Evolutionary conservation across 371 early-diverging fungal genomes (phyloP).

Genomic region (Rhizopus delemar): DNA sequence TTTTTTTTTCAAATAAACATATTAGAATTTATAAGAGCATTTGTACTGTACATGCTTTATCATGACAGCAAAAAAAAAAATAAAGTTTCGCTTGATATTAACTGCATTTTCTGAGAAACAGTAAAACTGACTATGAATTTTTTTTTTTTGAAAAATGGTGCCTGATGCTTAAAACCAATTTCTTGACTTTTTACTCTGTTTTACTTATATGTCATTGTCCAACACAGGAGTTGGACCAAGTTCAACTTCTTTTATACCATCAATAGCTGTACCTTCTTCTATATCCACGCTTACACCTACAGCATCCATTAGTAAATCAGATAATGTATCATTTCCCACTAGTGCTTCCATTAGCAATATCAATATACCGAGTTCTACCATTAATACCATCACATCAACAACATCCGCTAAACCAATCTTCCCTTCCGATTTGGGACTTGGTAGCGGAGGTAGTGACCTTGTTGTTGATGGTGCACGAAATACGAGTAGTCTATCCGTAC

Average conservation of each 20-base stretch:
- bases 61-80: no score
- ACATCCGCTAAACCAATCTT: background rate
- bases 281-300: no score
- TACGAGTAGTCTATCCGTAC: slow-evolving; percentile 36
- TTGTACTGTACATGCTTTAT: no score
- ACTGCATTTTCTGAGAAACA: no score
- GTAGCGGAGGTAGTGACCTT: slow-evolving; percentile 9
- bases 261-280: background rate
- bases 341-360: background rate
- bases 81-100: no score
- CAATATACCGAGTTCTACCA: background rate
- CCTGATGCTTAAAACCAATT: background rate
- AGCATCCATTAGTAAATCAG: background rate
- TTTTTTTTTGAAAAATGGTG: background rate
- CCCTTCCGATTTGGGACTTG: slow-evolving; percentile 3
- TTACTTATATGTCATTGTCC: slow-evolving; percentile 1
- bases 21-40: no score
- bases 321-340: background rate
- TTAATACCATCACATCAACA: background rate
- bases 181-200: background rate
- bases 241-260: background rate
- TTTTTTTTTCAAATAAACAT: background rate
- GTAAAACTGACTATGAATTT: background rate
- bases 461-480: slow-evolving; percentile 18
- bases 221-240: background rate